Evolutionary conservation across 2,329 filamentous ascomycete genomes (phyloP).

Genomic region (Fusarium sp.): DNA sequence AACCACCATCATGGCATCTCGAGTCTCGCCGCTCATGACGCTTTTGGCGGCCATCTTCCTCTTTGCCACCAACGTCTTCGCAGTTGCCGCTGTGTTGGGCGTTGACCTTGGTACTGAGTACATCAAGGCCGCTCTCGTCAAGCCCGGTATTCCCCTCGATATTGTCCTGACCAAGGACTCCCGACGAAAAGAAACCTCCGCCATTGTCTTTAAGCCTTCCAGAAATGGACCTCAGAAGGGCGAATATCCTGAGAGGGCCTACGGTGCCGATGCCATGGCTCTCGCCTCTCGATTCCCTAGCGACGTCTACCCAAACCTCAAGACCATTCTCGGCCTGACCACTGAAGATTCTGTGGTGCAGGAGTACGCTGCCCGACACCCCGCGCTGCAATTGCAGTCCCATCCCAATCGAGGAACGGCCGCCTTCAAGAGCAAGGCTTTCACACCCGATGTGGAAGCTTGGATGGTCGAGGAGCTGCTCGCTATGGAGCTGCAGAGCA

Average conservation of each 20-base stretch:
- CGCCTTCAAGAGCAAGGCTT: constrained; percentile 84
- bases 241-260: constrained; percentile 87
- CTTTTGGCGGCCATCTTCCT: constrained; percentile 58
- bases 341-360: constrained; percentile 73
- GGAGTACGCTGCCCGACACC: constrained; percentile 83
- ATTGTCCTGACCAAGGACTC: constrained; percentile 99
- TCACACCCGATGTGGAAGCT: constrained; percentile 71
- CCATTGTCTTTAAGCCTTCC: constrained; percentile 93
- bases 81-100: constrained; percentile 83
- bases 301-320: constrained; percentile 96
- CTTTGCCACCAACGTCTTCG: constrained; percentile 63
- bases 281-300: constrained; percentile 89
- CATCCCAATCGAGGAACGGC: constrained; percentile 76
- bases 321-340: constrained; percentile 85
- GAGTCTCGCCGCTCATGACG: constrained; percentile 56
- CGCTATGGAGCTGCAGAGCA: constrained; percentile 95
- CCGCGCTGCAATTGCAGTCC: constrained; percentile 79
- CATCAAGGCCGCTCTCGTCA: constrained; percentile 95
- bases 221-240: constrained; percentile 74
- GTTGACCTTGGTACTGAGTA: constrained; percentile 97
- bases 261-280: constrained; percentile 92
- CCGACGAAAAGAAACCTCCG: constrained; percentile 92
- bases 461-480: constrained; percentile 92
- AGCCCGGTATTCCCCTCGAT: constrained; percentile 96
- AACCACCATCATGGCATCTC: constrained; percentile 54